Conservation (phyloP, 805 yeast species). For the Kazachstania kunashirensis region DNA sequence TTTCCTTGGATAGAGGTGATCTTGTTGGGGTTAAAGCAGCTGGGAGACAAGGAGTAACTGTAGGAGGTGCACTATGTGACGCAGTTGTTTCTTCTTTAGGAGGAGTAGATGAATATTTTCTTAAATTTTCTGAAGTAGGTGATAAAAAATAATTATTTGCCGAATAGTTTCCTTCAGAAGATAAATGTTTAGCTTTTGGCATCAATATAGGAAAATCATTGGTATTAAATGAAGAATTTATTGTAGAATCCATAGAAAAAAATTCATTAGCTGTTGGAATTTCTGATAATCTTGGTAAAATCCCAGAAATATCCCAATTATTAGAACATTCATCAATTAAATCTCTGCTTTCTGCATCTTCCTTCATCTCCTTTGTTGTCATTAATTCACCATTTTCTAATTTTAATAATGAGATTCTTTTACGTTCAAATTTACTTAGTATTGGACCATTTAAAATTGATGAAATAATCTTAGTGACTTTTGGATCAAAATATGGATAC, state of each 20-base stretch:
- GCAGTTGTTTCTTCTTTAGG: neutral
- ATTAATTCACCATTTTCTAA: neutral
- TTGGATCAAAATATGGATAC: conserved; percentile 12
- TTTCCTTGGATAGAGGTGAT: neutral
- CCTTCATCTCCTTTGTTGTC: neutral
- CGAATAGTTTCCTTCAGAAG: neutral
- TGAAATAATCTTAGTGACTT: conserved; percentile 13
- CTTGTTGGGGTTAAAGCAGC: conserved; percentile 1
- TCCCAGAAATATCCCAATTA: conserved; percentile 1
- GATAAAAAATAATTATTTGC: neutral
- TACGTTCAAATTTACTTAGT: conserved; percentile 8
- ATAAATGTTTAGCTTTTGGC: neutral
- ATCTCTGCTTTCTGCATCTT: neutral
- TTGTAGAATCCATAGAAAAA: neutral
- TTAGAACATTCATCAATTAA: neutral
- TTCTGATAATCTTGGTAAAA: neutral
- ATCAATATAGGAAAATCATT: neutral
- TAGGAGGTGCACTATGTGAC: conserved; percentile 1
- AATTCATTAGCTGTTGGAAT: neutral
- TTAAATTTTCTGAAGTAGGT: conserved; percentile 1
- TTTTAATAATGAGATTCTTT: conserved; percentile 3
- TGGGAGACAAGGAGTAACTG: conserved; percentile 1
- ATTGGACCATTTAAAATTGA: conserved; percentile 13
- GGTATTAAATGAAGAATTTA: neutral
- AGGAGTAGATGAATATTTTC: neutral